Evolutionary conservation across 805 yeast genomes (phyloP), one percentile per base, ranked within the genome.

Genomic region (Kregervanrija delftensis): DNA sequence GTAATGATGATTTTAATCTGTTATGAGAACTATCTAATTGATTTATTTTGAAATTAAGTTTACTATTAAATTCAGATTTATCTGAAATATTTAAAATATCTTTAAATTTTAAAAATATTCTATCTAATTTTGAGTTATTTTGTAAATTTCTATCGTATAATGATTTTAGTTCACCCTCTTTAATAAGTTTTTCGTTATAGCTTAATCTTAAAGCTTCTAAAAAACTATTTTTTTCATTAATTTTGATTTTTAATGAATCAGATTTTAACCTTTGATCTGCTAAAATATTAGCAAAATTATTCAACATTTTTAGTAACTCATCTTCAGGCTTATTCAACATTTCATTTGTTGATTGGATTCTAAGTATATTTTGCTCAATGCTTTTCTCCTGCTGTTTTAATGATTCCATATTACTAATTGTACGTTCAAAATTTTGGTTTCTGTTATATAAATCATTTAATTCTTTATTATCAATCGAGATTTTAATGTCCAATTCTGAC

Each of bases 381-480:
- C 78, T 68, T 9, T 56, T 56, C 46, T 69, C 67, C 39, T 73
- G 72, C 41, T 76, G 76, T 33, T 68, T 65, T 38, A 84, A 58
- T 41, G 76, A 77, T 35, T 83, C 86, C 16, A 81, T 62, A 49
- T 76, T 76, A 30, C 84, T 79, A 15, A 90, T 58, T 0, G 80
- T 77, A 48, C 79, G 72, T 58, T 88, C 96, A 58, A 83, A 90
- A 46, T 84, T 83, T 58, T 87, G 96, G 56, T 87, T 86, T 1
- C 86, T 72, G 40, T 78, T 76, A 63, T 88, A 89, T 11, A 90
- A 66, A 11, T 58, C 58, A 40, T 84, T 82, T 3, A 87, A 73
- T 52, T 82, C 76, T 34, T 62, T 60, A n/a, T 82, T 81, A 2
- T 80, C 68, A 3, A 59, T 59, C 13, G 72, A 71, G 41, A 90